Evolutionary conservation across 2,329 filamentous ascomycete genomes (phyloP).

Genomic region (Neopestalotiopsis sp.): DNA sequence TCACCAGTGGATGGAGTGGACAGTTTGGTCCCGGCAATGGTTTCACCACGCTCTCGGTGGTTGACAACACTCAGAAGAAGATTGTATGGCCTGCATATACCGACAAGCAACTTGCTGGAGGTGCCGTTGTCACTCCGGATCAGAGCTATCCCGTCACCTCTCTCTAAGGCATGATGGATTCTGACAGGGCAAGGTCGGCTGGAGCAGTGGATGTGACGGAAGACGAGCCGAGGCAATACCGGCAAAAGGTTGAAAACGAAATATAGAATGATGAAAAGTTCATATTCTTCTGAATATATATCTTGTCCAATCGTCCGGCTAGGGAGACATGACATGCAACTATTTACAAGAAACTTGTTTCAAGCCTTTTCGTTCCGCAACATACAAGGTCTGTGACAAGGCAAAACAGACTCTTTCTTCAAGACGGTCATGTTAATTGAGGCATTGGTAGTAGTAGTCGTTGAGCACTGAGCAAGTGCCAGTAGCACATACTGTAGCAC

Average conservation of each 20-base stretch:
- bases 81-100: constrained; percentile 60
- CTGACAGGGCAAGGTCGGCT: background rate
- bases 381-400: background rate
- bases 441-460: constrained; percentile 15
- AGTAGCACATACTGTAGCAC: constrained; percentile 10
- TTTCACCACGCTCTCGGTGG: constrained; percentile 60
- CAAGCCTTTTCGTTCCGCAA: background rate
- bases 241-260: background rate
- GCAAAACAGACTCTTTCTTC: background rate
- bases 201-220: background rate
- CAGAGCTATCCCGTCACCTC: constrained; percentile 19
- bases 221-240: background rate
- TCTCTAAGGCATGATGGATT: constrained; percentile 5
- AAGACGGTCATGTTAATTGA: background rate
- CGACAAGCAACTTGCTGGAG: constrained; percentile 44
- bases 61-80: constrained; percentile 45
- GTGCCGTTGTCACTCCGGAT: constrained; percentile 18
- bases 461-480: constrained; percentile 7
- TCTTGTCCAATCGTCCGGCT: background rate
- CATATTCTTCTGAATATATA: constrained; percentile 2
- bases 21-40: constrained; percentile 57
- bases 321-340: constrained; percentile 4
- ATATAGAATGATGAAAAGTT: background rate
- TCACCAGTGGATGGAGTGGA: constrained; percentile 61
- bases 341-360: constrained; percentile 3